Evolutionary conservation across 208 protist species (phyloP).

Genomic region (Naegleria gruberi): DNA sequence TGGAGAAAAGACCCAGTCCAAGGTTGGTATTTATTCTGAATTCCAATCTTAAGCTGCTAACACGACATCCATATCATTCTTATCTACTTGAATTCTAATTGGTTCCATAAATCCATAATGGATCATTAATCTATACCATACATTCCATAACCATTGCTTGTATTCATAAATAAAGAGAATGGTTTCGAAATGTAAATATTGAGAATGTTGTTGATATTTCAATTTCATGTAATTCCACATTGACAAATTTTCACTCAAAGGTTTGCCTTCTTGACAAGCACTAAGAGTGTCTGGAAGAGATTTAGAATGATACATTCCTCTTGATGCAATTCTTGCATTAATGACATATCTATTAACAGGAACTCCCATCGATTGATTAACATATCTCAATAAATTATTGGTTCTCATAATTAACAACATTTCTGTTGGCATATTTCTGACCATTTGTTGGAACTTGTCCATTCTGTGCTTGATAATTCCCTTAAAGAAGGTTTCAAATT

Average conservation of each 20-base stretch:
- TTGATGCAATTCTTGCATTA: neutral
- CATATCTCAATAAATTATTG: neutral
- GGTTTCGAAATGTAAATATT: neutral
- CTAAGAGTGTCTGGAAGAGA: too few species aligned
- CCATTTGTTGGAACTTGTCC: neutral
- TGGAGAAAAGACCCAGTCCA: too few species aligned
- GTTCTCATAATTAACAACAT: neutral
- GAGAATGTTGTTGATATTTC: neutral
- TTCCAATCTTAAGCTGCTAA: neutral
- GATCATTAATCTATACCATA: neutral
- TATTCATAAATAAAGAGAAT: neutral
- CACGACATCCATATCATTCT: neutral
- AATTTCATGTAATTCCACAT: neutral
- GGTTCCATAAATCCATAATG: neutral
- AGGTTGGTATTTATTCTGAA: too few species aligned
- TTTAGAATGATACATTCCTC: neutral
- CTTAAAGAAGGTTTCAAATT: neutral
- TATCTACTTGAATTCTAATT: neutral
- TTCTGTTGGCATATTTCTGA: neutral
- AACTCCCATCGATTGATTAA: neutral
- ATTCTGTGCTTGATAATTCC: neutral
- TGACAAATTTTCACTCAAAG: neutral
- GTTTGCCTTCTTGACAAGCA: neutral
- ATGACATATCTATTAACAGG: neutral
- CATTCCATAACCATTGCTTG: neutral